A percentile compares a stretch with the other conserved stretches of the same genome.
Evolutionary conservation across 768 basidiomycete species (phyloP).

Genomic region (Ramaria sp.): DNA sequence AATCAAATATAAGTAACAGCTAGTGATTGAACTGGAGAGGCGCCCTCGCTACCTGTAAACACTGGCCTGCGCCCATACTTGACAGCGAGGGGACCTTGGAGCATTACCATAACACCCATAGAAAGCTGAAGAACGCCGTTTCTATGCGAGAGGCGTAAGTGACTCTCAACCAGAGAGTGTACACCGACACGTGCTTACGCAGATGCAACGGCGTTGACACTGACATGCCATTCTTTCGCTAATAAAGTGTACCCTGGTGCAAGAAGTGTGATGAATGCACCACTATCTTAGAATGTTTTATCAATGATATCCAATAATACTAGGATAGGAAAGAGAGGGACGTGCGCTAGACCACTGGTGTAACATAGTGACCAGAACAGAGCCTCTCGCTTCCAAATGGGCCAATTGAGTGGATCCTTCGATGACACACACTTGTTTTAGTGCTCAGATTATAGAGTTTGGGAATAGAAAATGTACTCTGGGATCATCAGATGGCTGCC

Average conservation of each 20-base stretch:
- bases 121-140: neutral
- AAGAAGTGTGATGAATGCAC: slow-evolving; percentile 10
- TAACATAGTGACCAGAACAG: neutral
- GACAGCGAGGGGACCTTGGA: slow-evolving; percentile 22
- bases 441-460: too few relatives aligned
- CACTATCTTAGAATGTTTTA: too few relatives aligned
- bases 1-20: too few relatives aligned
- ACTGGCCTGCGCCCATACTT: slow-evolving; percentile 38
- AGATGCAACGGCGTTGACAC: slow-evolving; percentile 8
- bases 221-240: slow-evolving; percentile 5
- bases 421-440: too few relatives aligned
- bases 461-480: neutral
- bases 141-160: neutral
- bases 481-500: slow-evolving; percentile 17
- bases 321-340: neutral
- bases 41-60: slow-evolving; percentile 20
- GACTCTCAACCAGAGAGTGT: neutral
- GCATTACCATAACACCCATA: neutral
- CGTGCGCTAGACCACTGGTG: neutral
- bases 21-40: neutral
- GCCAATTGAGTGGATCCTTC: slow-evolving; percentile 19
- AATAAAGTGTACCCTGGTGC: slow-evolving; percentile 9
- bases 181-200: slow-evolving; percentile 5
- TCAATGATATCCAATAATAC: neutral
- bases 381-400: slow-evolving; percentile 6